phyloP scores from a whole-genome alignment of 2,329 filamentous ascomycete species.

The Diaporthe sp. region DNA sequence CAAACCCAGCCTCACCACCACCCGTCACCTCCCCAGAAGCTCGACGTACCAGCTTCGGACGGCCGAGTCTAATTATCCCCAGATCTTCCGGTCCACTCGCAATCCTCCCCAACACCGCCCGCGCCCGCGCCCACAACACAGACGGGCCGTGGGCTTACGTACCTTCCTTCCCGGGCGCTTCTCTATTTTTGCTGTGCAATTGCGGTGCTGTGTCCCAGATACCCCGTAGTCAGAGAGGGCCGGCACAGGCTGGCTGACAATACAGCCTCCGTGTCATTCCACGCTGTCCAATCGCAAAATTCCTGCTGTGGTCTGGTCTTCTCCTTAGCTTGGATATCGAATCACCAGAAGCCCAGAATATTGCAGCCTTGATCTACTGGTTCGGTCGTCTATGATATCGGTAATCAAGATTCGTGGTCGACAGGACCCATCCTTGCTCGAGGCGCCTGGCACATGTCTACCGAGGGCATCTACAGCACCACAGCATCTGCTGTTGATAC shows the following conservation, averaged over 20 bases:
- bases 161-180: constrained; percentile 23
- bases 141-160: constrained; percentile 30
- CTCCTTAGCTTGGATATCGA: constrained; percentile 9
- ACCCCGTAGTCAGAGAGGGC: constrained; percentile 35
- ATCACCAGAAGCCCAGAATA: constrained; percentile 26
- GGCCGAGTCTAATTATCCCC: constrained; percentile 29
- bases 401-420: constrained; percentile 1
- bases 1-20: constrained; percentile 37
- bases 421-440: constrained; percentile 39
- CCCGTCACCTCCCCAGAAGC: background rate
- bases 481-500: background rate
- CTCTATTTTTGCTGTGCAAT: constrained; percentile 38
- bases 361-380: constrained; percentile 24
- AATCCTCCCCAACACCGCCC: constrained; percentile 21
- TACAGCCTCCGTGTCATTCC: constrained; percentile 40
- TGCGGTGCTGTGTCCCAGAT: constrained; percentile 29
- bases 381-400: constrained; percentile 15
- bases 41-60: background rate
- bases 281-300: constrained; percentile 28
- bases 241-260: constrained; percentile 39
- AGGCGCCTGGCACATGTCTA: constrained; percentile 30
- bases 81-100: constrained; percentile 35
- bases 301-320: constrained; percentile 4
- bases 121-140: constrained; percentile 20
- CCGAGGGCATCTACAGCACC: constrained; percentile 9